Conservation (phyloP, 306 rosid species). For the Astragalus membranaceus region DNA sequence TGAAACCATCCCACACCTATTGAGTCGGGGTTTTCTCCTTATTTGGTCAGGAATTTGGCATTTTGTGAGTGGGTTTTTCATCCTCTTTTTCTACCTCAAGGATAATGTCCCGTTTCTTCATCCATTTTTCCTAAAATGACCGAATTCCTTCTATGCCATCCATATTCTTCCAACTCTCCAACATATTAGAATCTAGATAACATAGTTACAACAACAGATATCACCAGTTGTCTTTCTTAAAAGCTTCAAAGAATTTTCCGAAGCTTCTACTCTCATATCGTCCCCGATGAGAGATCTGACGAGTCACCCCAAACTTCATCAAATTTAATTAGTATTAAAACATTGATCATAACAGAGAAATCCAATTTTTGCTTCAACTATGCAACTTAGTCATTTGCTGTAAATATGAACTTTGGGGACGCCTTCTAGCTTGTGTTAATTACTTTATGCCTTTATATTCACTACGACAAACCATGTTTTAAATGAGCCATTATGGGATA, state of each 20-base stretch:
- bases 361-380: background rate
- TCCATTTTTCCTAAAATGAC: background rate
- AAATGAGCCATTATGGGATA: background rate
- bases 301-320: background rate
- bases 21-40: background rate
- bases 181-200: background rate
- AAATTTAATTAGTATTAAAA: background rate
- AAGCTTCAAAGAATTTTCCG: background rate
- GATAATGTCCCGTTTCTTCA: background rate
- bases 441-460: background rate
- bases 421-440: background rate
- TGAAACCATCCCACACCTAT: background rate
- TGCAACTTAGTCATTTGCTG: background rate
- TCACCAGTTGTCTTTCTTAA: background rate
- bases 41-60: background rate
- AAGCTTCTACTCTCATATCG: background rate
- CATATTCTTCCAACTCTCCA: background rate
- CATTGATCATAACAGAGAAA: background rate
- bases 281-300: background rate
- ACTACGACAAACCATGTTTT: background rate
- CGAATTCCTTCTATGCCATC: background rate
- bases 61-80: background rate
- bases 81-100: background rate
- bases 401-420: background rate
- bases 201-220: background rate